Evolutionary conservation across 2,329 filamentous ascomycete species (phyloP).

Genomic region (Pestalotiopsis sp.): DNA sequence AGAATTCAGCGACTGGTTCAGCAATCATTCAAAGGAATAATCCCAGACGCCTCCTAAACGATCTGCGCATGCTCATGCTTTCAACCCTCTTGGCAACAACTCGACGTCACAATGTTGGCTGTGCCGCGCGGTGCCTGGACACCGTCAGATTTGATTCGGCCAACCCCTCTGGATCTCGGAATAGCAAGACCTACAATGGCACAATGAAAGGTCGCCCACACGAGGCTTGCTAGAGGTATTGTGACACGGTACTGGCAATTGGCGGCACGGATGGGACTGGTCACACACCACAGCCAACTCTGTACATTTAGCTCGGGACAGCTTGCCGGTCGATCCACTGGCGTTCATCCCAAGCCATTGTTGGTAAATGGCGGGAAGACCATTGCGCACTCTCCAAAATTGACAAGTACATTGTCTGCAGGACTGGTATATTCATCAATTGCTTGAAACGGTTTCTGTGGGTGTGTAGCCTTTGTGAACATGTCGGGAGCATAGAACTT

Average conservation of each 20-base stretch:
- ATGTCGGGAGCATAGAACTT: no score
- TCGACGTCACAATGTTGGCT: constrained; percentile 1
- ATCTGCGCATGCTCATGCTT: background rate
- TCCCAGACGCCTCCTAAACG: background rate
- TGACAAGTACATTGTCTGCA: no score
- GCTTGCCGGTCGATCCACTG: background rate
- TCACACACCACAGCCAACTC: background rate
- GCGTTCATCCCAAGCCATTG: background rate
- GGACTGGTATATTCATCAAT: no score
- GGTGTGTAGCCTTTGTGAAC: no score
- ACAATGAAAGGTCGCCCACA: background rate
- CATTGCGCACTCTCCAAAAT: no score
- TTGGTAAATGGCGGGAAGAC: no score
- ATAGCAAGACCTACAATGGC: background rate
- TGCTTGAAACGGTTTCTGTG: no score
- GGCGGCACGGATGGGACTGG: background rate
- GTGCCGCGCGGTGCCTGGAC: background rate
- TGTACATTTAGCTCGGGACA: background rate
- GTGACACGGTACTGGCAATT: background rate
- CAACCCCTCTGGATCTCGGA: background rate
- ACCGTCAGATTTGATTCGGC: background rate
- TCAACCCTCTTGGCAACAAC: background rate
- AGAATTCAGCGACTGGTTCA: background rate
- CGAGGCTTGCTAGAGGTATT: background rate
- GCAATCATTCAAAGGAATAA: background rate